phyloP scores from a whole-genome alignment of 1,284 basidiomycete genomes.

The Acaromyces ingoldii region DNA sequence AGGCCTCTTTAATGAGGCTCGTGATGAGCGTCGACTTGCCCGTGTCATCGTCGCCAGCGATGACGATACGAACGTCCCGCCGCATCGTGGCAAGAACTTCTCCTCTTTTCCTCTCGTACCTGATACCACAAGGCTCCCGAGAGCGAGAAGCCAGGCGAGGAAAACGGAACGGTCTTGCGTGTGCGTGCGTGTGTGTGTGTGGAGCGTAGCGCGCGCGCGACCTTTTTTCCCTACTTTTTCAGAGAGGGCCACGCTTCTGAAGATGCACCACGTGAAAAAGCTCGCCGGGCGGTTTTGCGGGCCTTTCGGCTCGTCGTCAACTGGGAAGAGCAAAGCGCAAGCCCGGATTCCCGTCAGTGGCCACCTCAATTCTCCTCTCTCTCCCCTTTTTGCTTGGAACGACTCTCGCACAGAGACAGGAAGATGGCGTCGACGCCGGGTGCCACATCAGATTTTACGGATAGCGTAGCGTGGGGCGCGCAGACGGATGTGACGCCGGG shows the following conservation, averaged over 20 bases:
- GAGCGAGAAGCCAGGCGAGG: no score
- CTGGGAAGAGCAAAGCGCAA: no score
- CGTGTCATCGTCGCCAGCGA: slow-evolving; percentile 80
- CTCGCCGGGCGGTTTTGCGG: no score
- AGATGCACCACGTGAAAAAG: no score
- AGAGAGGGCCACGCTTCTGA: no score
- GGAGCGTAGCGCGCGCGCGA: not conserved
- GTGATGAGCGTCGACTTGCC: slow-evolving; percentile 46
- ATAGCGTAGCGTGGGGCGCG: slow-evolving; percentile 13
- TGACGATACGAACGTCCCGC: slow-evolving; percentile 82
- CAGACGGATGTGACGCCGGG: slow-evolving; percentile 44
- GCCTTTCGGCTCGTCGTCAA: no score
- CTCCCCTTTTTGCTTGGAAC: not conserved
- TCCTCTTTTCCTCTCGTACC: no score
- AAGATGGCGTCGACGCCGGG: not conserved
- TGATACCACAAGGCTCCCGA: no score
- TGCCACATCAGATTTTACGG: slow-evolving; percentile 1
- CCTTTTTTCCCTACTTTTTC: not conserved
- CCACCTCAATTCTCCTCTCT: no score
- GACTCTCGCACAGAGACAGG: not conserved
- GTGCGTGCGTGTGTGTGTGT: not conserved
- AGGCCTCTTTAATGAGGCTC: slow-evolving; percentile 72
- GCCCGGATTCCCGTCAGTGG: no score
- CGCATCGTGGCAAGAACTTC: no score
- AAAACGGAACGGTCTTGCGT: not conserved